phyloP scores from a whole-genome alignment of 2,329 filamentous ascomycete species.

The Diaporthe sp. region DNA sequence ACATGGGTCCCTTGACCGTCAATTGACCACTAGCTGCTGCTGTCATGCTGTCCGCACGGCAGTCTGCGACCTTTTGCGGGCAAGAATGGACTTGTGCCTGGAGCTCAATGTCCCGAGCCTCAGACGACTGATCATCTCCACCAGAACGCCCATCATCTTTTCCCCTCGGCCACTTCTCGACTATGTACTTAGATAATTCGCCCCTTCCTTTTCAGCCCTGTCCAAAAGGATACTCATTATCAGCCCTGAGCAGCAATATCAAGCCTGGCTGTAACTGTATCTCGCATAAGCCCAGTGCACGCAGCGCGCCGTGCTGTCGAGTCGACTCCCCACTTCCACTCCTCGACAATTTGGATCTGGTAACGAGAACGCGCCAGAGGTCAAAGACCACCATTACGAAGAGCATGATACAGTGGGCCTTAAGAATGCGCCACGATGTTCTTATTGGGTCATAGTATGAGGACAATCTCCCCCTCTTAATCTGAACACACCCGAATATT shows the following conservation, averaged over 20 bases:
- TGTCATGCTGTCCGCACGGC: neutral
- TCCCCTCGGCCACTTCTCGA: neutral
- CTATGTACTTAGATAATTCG: neutral
- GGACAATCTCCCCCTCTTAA: constrained; percentile 6
- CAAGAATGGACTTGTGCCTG: neutral
- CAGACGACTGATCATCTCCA: neutral
- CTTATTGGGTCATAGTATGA: neutral
- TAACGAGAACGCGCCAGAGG: constrained; percentile 6
- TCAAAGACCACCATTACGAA: constrained; percentile 10
- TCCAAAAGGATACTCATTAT: neutral
- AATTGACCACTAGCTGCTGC: neutral
- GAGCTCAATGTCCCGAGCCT: neutral
- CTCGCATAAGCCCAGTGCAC: neutral
- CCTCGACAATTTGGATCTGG: constrained; percentile 20
- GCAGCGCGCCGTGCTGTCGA: neutral
- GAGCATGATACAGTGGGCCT: constrained; percentile 12
- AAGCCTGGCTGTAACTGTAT: neutral
- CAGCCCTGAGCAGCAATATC: neutral
- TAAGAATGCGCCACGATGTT: neutral
- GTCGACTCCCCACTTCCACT: constrained; percentile 7
- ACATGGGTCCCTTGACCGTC: constrained; percentile 12
- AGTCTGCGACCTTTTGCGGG: neutral
- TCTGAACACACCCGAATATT: neutral
- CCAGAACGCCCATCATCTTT: neutral
- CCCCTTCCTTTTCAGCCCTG: neutral